Percentiles rank a stretch among this genome's conserved stretches.
Conservation (phyloP, 2,329 filamentous ascomycete species). For the Neocatenulostroma microsporum region DNA sequence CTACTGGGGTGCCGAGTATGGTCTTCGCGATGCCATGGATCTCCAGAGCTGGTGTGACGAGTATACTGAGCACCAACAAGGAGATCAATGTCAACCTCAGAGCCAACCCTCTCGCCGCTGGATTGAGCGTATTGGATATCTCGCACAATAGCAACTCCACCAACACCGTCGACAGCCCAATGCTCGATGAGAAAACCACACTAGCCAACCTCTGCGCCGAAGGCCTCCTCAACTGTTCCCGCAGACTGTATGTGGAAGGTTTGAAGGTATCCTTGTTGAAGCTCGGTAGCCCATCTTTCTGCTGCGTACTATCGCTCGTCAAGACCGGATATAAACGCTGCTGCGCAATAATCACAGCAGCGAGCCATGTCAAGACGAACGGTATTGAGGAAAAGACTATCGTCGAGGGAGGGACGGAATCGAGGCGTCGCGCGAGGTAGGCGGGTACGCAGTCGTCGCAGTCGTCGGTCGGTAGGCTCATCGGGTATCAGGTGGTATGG, state of each 20-base stretch:
- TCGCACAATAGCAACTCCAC: constrained; percentile 77
- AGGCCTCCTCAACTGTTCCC: constrained; percentile 14
- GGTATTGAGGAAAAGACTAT: constrained; percentile 57
- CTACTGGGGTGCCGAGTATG: constrained; percentile 53
- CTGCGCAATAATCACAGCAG: constrained; percentile 55
- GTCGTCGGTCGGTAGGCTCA: constrained; percentile 24
- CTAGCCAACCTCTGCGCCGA: constrained; percentile 33
- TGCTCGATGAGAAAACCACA: constrained; percentile 65
- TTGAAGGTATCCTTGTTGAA: constrained; percentile 44
- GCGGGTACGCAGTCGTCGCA: constrained; percentile 55
- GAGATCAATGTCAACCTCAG: constrained; percentile 62
- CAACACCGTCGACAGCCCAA: constrained; percentile 68
- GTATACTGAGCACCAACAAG: constrained; percentile 63
- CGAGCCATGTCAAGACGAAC: constrained; percentile 62
- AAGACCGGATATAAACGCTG: constrained; percentile 67
- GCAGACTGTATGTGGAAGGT: constrained; percentile 13
- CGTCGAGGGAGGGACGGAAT: constrained; percentile 40
- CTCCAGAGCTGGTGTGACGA: constrained; percentile 71
- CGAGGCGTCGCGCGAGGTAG: constrained; percentile 35
- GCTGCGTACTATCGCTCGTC: constrained; percentile 44
- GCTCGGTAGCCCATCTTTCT: constrained; percentile 55
- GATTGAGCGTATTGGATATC: constrained; percentile 66
- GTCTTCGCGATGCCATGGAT: constrained; percentile 49
- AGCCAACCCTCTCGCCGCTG: constrained; percentile 58
- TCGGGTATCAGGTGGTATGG: background rate